These are phyloP conservation scores for Setomelanomma holmii DNA, from an alignment of 2,329 filamentous ascomycete species.

Conservation along the genomic window DNA sequence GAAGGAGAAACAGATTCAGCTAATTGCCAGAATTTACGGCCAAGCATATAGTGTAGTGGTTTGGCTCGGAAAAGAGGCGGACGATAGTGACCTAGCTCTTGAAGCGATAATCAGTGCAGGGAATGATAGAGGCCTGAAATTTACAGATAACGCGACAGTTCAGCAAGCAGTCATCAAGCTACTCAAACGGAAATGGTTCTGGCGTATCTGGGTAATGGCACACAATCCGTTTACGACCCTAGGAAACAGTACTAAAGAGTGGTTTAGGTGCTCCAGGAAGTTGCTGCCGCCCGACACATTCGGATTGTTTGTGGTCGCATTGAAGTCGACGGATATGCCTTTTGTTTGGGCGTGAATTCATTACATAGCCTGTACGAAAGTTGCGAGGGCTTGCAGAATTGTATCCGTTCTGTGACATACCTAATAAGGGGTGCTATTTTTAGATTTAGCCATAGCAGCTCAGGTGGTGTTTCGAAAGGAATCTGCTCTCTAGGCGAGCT, in stretches of 20 bases:
- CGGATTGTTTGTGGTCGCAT: slow-evolving; percentile 16
- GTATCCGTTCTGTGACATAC: slow-evolving; percentile 17
- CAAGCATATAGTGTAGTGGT: slow-evolving; percentile 16
- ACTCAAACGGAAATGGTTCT: slow-evolving; percentile 25
- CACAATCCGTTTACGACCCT: background rate
- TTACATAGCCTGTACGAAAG: slow-evolving; percentile 5
- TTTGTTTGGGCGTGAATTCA: slow-evolving; percentile 21
- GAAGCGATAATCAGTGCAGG: slow-evolving; percentile 13
- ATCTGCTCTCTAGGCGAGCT: slow-evolving; percentile 22
- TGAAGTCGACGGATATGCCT: slow-evolving; percentile 23
- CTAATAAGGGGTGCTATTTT: slow-evolving; percentile 24
- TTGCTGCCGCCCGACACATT: slow-evolving; percentile 24
- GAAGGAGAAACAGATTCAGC: slow-evolving; percentile 15
- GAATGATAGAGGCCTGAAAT: slow-evolving; percentile 1
- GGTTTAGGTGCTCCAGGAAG: slow-evolving; percentile 24
- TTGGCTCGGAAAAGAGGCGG: slow-evolving; percentile 18
- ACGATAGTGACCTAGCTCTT: slow-evolving; percentile 16
- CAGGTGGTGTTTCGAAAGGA: slow-evolving; percentile 7
- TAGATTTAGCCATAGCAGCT: slow-evolving; percentile 7
- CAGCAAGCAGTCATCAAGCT: slow-evolving; percentile 18
- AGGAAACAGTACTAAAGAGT: slow-evolving; percentile 14
- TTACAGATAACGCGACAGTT: slow-evolving; percentile 2
- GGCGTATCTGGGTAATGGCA: slow-evolving; percentile 24
- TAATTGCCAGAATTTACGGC: slow-evolving; percentile 20
- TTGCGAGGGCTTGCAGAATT: slow-evolving; percentile 12